These are phyloP conservation scores for Sedum album DNA, from an alignment of 164 flowering plant genomes.

Conservation along the genomic window DNA sequence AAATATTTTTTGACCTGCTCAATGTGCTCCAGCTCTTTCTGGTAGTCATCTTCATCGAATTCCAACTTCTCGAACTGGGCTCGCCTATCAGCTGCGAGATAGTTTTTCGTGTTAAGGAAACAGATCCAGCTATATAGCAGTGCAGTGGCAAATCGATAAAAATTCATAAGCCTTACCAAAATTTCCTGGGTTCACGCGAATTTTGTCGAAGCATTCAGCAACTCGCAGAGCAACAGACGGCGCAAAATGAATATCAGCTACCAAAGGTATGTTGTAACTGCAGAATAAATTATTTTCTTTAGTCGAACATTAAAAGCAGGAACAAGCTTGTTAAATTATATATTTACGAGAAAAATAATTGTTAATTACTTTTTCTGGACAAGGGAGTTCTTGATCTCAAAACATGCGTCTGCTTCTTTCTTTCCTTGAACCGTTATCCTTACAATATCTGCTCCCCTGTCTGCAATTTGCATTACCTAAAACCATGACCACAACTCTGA, in stretches of 20 bases:
- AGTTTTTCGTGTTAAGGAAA: constrained; percentile 8
- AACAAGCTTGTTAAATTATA: not conserved
- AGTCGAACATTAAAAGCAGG: not conserved
- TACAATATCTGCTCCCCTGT: constrained; percentile 89
- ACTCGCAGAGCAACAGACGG: constrained; percentile 89
- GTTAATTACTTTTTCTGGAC: constrained; percentile 72
- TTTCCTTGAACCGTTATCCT: constrained; percentile 96
- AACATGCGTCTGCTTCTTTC: constrained; percentile 97
- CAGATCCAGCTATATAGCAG: not conserved
- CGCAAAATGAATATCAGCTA: constrained; percentile 98
- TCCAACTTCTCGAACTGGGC: constrained; percentile 91
- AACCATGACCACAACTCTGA: constrained; percentile 12
- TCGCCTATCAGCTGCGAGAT: constrained; percentile 83
- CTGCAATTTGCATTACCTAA: constrained; percentile 95
- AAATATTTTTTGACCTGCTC: constrained; percentile 54
- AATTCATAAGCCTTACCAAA: constrained; percentile 44
- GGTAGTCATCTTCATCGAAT: constrained; percentile 91
- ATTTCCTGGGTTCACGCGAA: constrained; percentile 97
- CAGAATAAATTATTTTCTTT: constrained; percentile 10
- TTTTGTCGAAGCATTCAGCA: constrained; percentile 96
- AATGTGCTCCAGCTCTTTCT: constrained; percentile 94
- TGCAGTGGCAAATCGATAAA: constrained; percentile 6
- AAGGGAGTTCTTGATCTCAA: constrained; percentile 81
- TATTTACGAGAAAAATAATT: not conserved
- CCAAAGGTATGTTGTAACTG: constrained; percentile 94